Evolutionary conservation across 495 filamentous ascomycete genomes (phyloP).

Genomic region (Daldinia bambusicola): DNA sequence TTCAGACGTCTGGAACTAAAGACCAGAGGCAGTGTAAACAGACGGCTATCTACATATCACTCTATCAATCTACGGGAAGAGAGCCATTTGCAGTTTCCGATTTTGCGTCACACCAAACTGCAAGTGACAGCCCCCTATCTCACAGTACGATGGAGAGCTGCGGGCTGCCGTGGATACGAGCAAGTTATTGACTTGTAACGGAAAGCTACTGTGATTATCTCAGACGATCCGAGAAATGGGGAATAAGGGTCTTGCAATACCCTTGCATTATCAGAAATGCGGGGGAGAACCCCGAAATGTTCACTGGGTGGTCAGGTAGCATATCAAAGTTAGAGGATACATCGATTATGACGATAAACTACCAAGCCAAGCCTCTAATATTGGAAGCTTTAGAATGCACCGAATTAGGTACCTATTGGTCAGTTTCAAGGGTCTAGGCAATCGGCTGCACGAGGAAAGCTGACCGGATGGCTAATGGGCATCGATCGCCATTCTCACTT

Average conservation of each 20-base stretch:
- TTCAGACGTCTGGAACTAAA: too few species aligned
- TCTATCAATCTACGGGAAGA: background rate
- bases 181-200: background rate
- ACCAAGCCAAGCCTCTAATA: constrained; percentile 7
- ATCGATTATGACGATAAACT: constrained; percentile 19
- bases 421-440: constrained; percentile 6
- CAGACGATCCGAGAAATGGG: constrained; percentile 7
- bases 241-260: constrained; percentile 16
- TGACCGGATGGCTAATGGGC: constrained; percentile 17
- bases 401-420: constrained; percentile 13
- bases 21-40: background rate
- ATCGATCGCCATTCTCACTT: constrained; percentile 21
- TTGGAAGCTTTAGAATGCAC: constrained; percentile 13
- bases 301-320: too few species aligned
- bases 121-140: constrained; percentile 14
- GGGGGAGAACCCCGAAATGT: background rate
- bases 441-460: constrained; percentile 15
- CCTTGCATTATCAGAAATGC: constrained; percentile 16
- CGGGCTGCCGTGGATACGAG: constrained; percentile 9
- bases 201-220: background rate
- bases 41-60: background rate
- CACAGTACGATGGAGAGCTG: constrained; percentile 25
- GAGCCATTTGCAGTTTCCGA: constrained; percentile 11
- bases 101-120: constrained; percentile 14
- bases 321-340: constrained; percentile 3